phyloP scores from a whole-genome alignment of 2,329 filamentous ascomycete species.

The Colletotrichum coccodes region DNA sequence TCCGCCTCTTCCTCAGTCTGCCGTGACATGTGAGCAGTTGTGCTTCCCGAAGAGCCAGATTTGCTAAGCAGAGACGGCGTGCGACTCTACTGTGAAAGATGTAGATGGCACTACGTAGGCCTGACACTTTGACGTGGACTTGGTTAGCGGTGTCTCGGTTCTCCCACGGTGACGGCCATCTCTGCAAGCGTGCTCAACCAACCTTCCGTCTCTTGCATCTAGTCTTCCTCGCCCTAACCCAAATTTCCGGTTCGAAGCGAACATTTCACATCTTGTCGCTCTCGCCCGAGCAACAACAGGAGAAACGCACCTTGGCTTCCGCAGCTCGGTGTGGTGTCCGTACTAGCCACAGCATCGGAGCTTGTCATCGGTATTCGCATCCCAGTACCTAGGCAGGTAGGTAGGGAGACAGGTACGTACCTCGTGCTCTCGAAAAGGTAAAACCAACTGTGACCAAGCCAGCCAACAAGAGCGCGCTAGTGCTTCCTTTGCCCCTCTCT shows the following conservation, averaged over 20 bases:
- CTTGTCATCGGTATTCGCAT: neutral
- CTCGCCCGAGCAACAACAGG: neutral
- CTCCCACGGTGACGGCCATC: slow-evolving; percentile 14
- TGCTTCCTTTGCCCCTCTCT: slow-evolving; percentile 15
- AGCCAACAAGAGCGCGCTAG: slow-evolving; percentile 22
- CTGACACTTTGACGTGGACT: slow-evolving; percentile 29
- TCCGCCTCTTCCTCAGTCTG: slow-evolving; percentile 10
- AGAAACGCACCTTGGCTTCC: neutral
- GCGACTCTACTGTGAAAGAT: slow-evolving; percentile 9
- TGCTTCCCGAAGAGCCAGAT: slow-evolving; percentile 14
- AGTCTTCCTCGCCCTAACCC: neutral
- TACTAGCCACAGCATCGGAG: no score
- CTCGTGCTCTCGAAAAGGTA: neutral
- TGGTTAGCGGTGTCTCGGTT: slow-evolving; percentile 28
- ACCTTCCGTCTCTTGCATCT: neutral
- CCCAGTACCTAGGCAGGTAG: no score
- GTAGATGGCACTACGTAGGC: slow-evolving; percentile 8
- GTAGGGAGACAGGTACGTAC: neutral
- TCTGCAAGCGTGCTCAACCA: slow-evolving; percentile 27
- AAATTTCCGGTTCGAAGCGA: slow-evolving; percentile 1
- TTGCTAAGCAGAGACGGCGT: slow-evolving; percentile 29
- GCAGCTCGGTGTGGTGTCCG: neutral
- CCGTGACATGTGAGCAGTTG: slow-evolving; percentile 32
- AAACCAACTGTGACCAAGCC: neutral
- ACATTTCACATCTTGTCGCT: neutral